Evolutionary conservation across 129 eudicot genomes (phyloP), one percentile per base, ranked within the genome.

Genomic region (Dittrichia graveolens): DNA sequence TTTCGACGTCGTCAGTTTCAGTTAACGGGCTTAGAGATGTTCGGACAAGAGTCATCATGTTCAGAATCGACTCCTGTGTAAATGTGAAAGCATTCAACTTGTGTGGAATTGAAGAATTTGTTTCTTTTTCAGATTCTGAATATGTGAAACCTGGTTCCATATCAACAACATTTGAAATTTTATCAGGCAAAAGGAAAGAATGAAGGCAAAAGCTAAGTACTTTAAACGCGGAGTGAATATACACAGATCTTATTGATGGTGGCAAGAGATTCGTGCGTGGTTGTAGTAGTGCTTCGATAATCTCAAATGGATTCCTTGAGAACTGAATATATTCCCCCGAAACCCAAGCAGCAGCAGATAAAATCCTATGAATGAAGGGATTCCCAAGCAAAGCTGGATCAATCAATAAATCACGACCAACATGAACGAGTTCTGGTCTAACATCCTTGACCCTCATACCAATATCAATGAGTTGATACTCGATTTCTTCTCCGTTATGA

Each of bases 301-400:
- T 77, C 80, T 89, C 98, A 63, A 79, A 73, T 2, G 95, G 95
- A 52, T 89, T 93, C 62, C 70, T 93, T 38, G 96, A 87, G 66
- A 87, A 85, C 79, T 68, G 73, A 61, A 89, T 81, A 81, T 89
- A 89, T 71, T 93, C 96, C 52, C 96, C 96, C 10, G 92, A 80
- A 24, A 89, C 81, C 92, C 92, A 93, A 55, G 95, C 90, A 78
- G 92, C 90, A 9, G 96, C 98, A 48, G 90, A 84, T 63, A 93
- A 74, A 61, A 87, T 85, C 61, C 85, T 75, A 56, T 89, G 90
- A 45, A 93, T 60, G 81, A 78, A 89, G 61, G 92, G 92, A 74
- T 89, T 93, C 6, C 98, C 98, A 65, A 93, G 91, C 61, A 93
- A 78, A 46, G 98, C 98, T 14, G 98, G 98, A 77, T 93, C 98